These are phyloP conservation scores for Neurospora discreta DNA, from an alignment of 495 filamentous ascomycete genomes.

Conservation along the genomic window DNA sequence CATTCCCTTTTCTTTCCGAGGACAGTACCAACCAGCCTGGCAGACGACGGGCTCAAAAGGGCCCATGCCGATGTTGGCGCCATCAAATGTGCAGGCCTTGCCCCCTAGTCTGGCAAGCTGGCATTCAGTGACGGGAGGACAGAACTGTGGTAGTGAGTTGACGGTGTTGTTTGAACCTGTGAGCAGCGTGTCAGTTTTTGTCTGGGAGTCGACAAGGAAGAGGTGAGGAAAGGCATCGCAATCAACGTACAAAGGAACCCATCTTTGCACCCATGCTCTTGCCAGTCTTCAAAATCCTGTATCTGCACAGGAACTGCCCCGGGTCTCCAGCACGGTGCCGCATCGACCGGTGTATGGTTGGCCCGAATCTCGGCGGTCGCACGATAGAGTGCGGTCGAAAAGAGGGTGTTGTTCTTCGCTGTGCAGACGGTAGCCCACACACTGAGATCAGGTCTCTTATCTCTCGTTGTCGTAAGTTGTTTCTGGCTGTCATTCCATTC, in stretches of 20 bases:
- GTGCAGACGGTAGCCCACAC: conserved; percentile 25
- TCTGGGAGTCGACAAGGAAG: neutral
- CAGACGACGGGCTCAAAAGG: conserved; percentile 36
- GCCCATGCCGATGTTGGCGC: conserved; percentile 25
- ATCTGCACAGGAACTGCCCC: conserved; percentile 23
- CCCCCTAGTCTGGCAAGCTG: conserved; percentile 25
- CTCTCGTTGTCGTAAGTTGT: conserved; percentile 1
- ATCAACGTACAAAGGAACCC: conserved; percentile 31
- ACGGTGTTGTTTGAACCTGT: conserved; percentile 36
- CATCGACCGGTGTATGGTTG: conserved; percentile 13
- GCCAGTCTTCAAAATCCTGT: conserved; percentile 24
- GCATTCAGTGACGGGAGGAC: conserved; percentile 29
- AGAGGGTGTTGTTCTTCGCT: conserved; percentile 18
- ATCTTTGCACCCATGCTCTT: conserved; percentile 21
- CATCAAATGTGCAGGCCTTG: conserved; percentile 17
- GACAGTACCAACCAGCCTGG: conserved; percentile 33
- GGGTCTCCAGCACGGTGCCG: conserved; percentile 25
- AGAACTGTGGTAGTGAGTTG: conserved; percentile 33
- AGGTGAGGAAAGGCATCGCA: neutral
- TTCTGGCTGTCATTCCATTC: conserved; percentile 1
- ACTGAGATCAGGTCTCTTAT: neutral
- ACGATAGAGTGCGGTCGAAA: conserved; percentile 23
- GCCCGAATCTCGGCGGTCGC: conserved; percentile 2
- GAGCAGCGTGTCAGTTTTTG: conserved; percentile 2
- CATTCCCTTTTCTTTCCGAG: conserved; percentile 12